phyloP scores from a whole-genome alignment of 176 grass and related monocot genomes.

The Zea mays region Zm-B73-REFERENCE-NAM-5.0 NC_050100.1:204076001-204076500 shows the following conservation, averaged over 20 bases:
- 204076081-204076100: neutral
- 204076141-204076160: neutral
- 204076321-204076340: neutral
- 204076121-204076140: neutral
- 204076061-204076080: conserved; percentile 90
- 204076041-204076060: conserved; percentile 81
- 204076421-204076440: conserved; percentile 82
- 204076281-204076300: neutral
- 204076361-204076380: conserved; percentile 78
- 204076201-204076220: conserved; percentile 29
- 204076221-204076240: neutral
- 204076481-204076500: conserved; percentile 92
- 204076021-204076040: conserved; percentile 78
- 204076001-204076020: conserved; percentile 77
- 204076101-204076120: neutral
- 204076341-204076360: conserved; percentile 76
- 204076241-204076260: neutral
- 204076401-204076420: conserved; percentile 93
- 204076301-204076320: conserved; percentile 4
- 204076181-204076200: neutral
- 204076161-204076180: neutral
- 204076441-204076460: conserved; percentile 55
- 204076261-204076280: neutral
- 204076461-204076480: conserved; percentile 71
- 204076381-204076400: conserved; percentile 68